Evolutionary conservation across 2,329 filamentous ascomycete species (phyloP).

Genomic region (Penicillium sp.): DNA sequence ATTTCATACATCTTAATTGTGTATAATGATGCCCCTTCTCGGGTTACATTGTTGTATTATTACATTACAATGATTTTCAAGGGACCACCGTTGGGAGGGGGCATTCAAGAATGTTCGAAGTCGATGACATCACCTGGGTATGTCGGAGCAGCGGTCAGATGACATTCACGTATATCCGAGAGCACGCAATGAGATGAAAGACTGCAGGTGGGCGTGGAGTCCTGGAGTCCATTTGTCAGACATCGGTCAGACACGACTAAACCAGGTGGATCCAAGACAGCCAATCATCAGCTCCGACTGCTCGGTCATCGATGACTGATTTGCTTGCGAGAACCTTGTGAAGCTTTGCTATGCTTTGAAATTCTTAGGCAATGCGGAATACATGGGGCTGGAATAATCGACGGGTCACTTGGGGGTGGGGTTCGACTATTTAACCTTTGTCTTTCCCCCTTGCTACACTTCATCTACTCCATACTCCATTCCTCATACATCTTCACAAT

Average conservation of each 20-base stretch:
- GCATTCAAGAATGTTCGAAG: too few relatives aligned
- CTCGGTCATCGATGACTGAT: slow-evolving; percentile 31
- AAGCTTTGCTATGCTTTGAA: slow-evolving; percentile 11
- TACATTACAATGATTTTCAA: too few relatives aligned
- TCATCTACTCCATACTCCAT: slow-evolving; percentile 4
- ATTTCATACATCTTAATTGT: too few relatives aligned
- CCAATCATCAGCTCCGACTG: slow-evolving; percentile 12
- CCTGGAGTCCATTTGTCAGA: slow-evolving; percentile 30
- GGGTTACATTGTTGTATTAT: too few relatives aligned
- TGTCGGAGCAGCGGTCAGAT: too few relatives aligned
- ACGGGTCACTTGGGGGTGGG: slow-evolving; percentile 3
- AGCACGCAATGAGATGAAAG: too few relatives aligned
- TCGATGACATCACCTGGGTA: too few relatives aligned
- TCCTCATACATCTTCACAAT: slow-evolving; percentile 50
- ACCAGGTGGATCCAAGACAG: accelerated
- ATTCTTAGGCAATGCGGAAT: background rate
- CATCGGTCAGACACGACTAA: slow-evolving; percentile 33
- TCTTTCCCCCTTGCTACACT: slow-evolving; percentile 3
- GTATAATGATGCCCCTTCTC: too few relatives aligned
- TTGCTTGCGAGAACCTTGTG: slow-evolving; percentile 6
- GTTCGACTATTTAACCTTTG: slow-evolving; percentile 8
- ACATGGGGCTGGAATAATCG: background rate
- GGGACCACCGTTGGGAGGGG: too few relatives aligned
- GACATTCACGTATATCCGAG: too few relatives aligned
- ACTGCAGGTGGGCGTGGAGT: too few relatives aligned